A percentile compares a stretch with the other conserved stretches of the same genome.
phyloP scores from a whole-genome alignment of 2,329 filamentous ascomycete genomes.

The Ascochyta rabiei region DNA sequence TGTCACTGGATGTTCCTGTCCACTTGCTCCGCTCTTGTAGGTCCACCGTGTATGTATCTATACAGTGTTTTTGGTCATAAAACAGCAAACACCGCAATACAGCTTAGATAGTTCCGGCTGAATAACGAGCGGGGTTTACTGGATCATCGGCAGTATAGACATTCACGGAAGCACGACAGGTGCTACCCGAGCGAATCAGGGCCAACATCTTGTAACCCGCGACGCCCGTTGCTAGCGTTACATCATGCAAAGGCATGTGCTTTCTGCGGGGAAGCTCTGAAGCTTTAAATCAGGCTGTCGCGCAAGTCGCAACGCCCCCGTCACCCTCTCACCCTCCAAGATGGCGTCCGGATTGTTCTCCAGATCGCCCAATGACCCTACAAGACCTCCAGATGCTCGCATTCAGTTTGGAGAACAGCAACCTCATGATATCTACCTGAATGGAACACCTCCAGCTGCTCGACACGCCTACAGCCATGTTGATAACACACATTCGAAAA shows the following conservation, averaged over 20 bases:
- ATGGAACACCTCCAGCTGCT: slow-evolving; percentile 25
- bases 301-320: background rate
- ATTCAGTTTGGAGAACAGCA: slow-evolving; percentile 40
- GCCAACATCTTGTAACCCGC: background rate
- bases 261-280: slow-evolving; percentile 16
- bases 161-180: slow-evolving; percentile 11
- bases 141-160: slow-evolving; percentile 7
- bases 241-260: slow-evolving; percentile 20
- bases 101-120: slow-evolving; percentile 4
- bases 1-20: slow-evolving; percentile 1
- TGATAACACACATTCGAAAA: slow-evolving; percentile 42
- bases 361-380: slow-evolving; percentile 3
- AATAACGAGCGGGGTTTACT: slow-evolving; percentile 17
- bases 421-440: slow-evolving; percentile 43
- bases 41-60: background rate
- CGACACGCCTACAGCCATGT: slow-evolving; percentile 22
- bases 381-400: slow-evolving; percentile 37
- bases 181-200: slow-evolving; percentile 13
- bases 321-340: background rate
- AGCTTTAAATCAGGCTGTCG: slow-evolving; percentile 12
- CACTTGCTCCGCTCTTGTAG: background rate
- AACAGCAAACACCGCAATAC: background rate
- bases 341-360: slow-evolving; percentile 18
- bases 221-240: slow-evolving; percentile 16
- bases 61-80: background rate